These are phyloP conservation scores for Yarrowia sp. DNA, from an alignment of 805 yeast genomes.

Conservation along the genomic window DNA sequence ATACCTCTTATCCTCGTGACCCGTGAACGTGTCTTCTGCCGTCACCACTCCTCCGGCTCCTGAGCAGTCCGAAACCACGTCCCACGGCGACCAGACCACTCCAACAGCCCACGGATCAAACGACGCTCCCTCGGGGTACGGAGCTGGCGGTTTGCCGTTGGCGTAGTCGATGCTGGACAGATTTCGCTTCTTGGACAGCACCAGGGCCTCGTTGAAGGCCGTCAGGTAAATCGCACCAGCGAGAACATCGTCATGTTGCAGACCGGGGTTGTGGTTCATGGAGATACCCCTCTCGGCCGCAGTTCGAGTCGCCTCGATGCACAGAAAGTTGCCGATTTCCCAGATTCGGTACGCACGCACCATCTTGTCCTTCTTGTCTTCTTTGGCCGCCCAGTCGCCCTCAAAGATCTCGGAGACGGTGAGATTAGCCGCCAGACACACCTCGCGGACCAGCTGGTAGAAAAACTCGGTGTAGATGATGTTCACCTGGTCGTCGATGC, in stretches of 20 bases:
- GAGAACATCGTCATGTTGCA: conserved; percentile 24
- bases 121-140: conserved; percentile 13
- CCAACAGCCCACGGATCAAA: conserved; percentile 29
- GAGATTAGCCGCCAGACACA: conserved; percentile 24
- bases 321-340: conserved; percentile 29
- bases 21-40: conserved; percentile 4
- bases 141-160: conserved; percentile 1
- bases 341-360: conserved; percentile 28
- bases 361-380: conserved; percentile 36
- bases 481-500: conserved; percentile 36
- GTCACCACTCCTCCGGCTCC: conserved; percentile 26
- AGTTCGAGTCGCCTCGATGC: conserved; percentile 23
- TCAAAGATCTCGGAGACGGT: conserved; percentile 24
- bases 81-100: conserved; percentile 11
- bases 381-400: conserved; percentile 28
- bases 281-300: conserved; percentile 25
- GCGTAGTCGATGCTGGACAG: conserved; percentile 7
- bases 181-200: conserved; percentile 6
- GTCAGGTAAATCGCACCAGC: conserved; percentile 3
- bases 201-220: conserved; percentile 20
- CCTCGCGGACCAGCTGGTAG: conserved; percentile 31
- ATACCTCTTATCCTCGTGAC: conserved; percentile 1
- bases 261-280: conserved; percentile 1
- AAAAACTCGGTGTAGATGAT: conserved; percentile 30
- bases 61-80: conserved; percentile 20